Evolutionary conservation across 768 basidiomycete species (phyloP), one percentile per base, ranked within the genome.

Genomic region (Pulveroboletus sp.): DNA sequence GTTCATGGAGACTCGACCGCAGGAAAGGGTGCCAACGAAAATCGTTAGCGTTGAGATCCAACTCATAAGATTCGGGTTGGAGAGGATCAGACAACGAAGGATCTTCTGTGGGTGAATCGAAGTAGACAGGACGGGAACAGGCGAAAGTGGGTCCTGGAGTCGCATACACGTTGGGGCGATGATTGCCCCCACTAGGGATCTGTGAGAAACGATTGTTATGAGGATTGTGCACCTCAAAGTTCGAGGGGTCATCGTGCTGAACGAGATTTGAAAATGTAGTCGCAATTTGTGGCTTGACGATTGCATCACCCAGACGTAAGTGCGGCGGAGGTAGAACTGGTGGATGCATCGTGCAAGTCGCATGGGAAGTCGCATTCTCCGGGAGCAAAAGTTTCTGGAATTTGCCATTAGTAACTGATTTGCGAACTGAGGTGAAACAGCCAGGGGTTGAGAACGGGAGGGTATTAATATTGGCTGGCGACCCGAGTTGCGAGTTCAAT

Each of bases 11-110:
- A 51, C 58, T 45, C 36, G 58, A 69, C 44, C 56, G 55, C 49
- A 71, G 60, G 54, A 84, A 85, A 9, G 76, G 75, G 39, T 67
- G 63, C 83, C 84, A 85, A 43, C 60, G 72, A 54, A 85, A 85
- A 56, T 78, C 78, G 9, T 84, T 64, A 5, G 58, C 57, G 6
- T 67, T 62, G 33, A 71, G 62, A 50, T 75, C 70, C 35, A 78
- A 55, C 23, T 69, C 67, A 51, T 70, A 74, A 40, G 64, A 62
- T 42, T 60, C 60, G 31, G 64, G 53, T 25, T 69, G 62, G 32
- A 72, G 62, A 55, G 72, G 69, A 54, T 70, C 70, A 25, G 74
- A 72, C 32, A 58, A 47, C 41, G 68, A 64, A 32, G 75, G 75
- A 52, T 79, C 77, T 61, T 80, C 77, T 25, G 70, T 68, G 2